phyloP scores from a whole-genome alignment of 768 basidiomycete species.

The Termitomyces sp. region DNA sequence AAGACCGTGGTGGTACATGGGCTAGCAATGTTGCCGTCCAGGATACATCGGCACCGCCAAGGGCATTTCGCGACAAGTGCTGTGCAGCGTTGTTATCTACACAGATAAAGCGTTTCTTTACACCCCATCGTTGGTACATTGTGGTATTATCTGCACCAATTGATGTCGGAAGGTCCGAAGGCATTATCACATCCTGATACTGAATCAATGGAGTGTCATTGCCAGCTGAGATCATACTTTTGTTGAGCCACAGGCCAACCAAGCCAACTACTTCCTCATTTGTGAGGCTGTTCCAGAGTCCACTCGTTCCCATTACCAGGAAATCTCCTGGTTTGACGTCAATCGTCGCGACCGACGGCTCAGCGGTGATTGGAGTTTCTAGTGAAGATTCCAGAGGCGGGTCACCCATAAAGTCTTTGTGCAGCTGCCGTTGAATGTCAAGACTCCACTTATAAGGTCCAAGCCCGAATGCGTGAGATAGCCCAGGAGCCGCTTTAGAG shows the following conservation, averaged over 20 bases:
- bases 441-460: conserved; percentile 5
- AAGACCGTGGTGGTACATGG: conserved; percentile 28
- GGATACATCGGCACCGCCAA: conserved; percentile 42
- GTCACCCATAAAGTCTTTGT: conserved; percentile 3
- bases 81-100: conserved; percentile 38
- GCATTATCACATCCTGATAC: conserved; percentile 10
- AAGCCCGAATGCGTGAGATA: conserved; percentile 1
- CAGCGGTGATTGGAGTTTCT: not conserved
- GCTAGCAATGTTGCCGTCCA: conserved; percentile 31
- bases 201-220: not conserved
- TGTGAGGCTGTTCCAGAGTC: conserved; percentile 48
- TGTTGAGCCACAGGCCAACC: conserved; percentile 41
- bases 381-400: not conserved
- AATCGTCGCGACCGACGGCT: conserved; percentile 42
- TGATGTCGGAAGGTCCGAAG: conserved; percentile 25
- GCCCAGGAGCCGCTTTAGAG: not conserved
- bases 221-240: conserved; percentile 1
- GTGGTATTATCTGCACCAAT: conserved; percentile 24
- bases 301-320: conserved; percentile 47
- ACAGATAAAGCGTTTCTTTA: conserved; percentile 33
- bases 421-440: not conserved
- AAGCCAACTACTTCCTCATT: conserved; percentile 53
- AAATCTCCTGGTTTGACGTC: conserved; percentile 43
- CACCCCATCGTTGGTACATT: conserved; percentile 30
- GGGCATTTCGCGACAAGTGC: conserved; percentile 44